Evolutionary conservation across 176 grass and related monocot genomes (phyloP).

Genomic region (Zea mays): Zm-B73-REFERENCE-NAM-5.0 NC_050101.1:44331001-44331500

Average conservation of each 20-base stretch:
- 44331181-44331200: conserved; percentile 52
- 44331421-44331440: conserved; percentile 85
- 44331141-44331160: conserved; percentile 99
- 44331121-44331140: conserved; percentile 69
- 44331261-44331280: too few relatives aligned
- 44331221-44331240: conserved; percentile 76
- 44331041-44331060: conserved; percentile 52
- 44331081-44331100: conserved; percentile 12
- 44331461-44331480: conserved; percentile 54
- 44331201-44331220: conserved; percentile 70
- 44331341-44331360: conserved; percentile 76
- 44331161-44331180: conserved; percentile 86
- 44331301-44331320: too few relatives aligned
- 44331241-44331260: conserved; percentile 80
- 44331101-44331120: conserved; percentile 21
- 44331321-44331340: background rate
- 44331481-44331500: conserved; percentile 51
- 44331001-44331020: conserved; percentile 56
- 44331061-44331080: conserved; percentile 12
- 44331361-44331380: conserved; percentile 98
- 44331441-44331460: conserved; percentile 88
- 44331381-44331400: conserved; percentile 87
- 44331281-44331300: too few relatives aligned
- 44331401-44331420: conserved; percentile 79
- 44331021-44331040: conserved; percentile 49